phyloP scores from a whole-genome alignment of 805 yeast species.

The Schwanniomyces occidentalis region DNA sequence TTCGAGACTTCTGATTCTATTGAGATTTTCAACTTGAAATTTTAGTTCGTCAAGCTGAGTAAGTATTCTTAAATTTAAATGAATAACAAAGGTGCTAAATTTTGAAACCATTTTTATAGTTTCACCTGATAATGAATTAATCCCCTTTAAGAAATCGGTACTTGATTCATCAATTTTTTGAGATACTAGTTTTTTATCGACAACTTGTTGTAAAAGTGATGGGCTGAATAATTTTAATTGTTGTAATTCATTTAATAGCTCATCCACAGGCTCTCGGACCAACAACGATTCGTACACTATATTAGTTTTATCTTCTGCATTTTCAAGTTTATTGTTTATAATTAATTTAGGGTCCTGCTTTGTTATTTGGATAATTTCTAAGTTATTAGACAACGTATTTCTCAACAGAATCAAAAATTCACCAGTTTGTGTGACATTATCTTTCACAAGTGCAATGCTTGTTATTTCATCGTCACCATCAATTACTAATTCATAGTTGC shows the following conservation, averaged over 20 bases:
- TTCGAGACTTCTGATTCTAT: slow-evolving; percentile 3
- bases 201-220: background rate
- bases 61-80: slow-evolving; percentile 18
- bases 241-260: slow-evolving; percentile 18
- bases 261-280: slow-evolving; percentile 16
- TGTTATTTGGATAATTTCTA: slow-evolving; percentile 15
- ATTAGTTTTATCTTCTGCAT: slow-evolving; percentile 1
- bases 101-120: slow-evolving; percentile 15
- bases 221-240: slow-evolving; percentile 3
- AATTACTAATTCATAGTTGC: slow-evolving; percentile 8
- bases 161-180: background rate
- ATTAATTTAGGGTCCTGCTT: background rate
- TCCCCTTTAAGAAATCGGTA: slow-evolving; percentile 3
- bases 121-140: slow-evolving; percentile 20
- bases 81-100: slow-evolving; percentile 17
- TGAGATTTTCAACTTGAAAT: slow-evolving; percentile 13
- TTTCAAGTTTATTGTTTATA: background rate
- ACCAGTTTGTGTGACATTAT: slow-evolving; percentile 28
- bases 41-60: slow-evolving; percentile 26
- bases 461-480: slow-evolving; percentile 5
- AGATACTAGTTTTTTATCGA: background rate
- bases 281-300: slow-evolving; percentile 6
- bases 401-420: slow-evolving; percentile 22
- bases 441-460: slow-evolving; percentile 20
- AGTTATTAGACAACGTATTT: slow-evolving; percentile 8